Evolutionary conservation across 768 basidiomycete genomes (phyloP), one percentile per base, ranked within the genome.

Genomic region (Tricholoma bakamatsutake): DNA sequence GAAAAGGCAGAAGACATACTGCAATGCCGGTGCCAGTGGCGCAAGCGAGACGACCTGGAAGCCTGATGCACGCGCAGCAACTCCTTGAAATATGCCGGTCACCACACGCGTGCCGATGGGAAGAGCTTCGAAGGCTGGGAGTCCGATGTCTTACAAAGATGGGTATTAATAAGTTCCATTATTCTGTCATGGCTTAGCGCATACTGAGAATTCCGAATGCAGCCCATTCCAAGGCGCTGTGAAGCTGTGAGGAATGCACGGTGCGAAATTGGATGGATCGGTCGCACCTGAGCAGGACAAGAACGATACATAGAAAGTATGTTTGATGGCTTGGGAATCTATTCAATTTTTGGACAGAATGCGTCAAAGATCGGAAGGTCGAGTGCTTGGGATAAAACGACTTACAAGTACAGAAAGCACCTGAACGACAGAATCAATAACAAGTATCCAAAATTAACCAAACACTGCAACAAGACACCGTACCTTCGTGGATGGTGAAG

Each of bases 401-500:
- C 73, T 39, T 59, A 77, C 68, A 89, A 68, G 66, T 87, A 89
- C 21, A 87, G 63, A 61, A 83, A 89, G 63, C 86, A 83, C 57
- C 81, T 81, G 43, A 27, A 17, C 47, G 39, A 10, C 50, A 52
- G 18, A 40, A 28, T 4, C 28, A 37, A 5, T 40, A 34, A 1
- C n/a, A 18, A 57, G 30, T 1, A 21, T 28, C 11, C 2, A 12
- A 12, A 31, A 13, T 31, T 13, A 27, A 27, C 12, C 9, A 43
- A 12, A 1, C 12, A 6, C 24, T 13, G 24, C 24, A 42, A n/a
- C 30, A 21, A 21, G 4, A 6, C 1, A 17, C 54, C 69, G 13
- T 61, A 85, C 76, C 85, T 78, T 45, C 90, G 76, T 2, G 90
- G 89, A 69, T 91, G 90, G 57, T 89, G 82, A 5, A 93, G 79